These are phyloP conservation scores for Plasmodium vivax DNA, from an alignment of 169 alveolate species.

Conservation along the genomic window DNA sequence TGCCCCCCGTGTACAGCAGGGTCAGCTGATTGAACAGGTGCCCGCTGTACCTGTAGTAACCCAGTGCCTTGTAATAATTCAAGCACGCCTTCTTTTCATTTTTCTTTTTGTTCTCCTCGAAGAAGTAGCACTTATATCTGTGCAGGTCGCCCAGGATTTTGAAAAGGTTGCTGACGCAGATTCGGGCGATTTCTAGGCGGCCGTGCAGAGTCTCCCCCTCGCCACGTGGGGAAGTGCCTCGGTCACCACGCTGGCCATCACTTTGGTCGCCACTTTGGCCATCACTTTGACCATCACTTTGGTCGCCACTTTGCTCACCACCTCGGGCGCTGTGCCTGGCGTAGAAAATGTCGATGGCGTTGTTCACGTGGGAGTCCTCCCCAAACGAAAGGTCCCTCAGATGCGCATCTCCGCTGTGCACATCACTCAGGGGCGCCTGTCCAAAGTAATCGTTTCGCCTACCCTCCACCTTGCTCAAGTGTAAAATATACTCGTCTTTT, in stretches of 20 bases:
- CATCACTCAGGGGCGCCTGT: neutral
- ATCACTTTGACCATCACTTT: too few species aligned
- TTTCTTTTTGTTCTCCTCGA: conserved; percentile 7
- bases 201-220: neutral
- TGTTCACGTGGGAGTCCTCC: conserved; percentile 18
- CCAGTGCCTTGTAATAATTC: conserved; percentile 47
- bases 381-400: conserved; percentile 7
- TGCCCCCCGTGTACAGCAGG: conserved; percentile 9
- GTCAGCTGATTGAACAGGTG: conserved; percentile 49
- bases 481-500: conserved; percentile 14
- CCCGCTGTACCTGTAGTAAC: conserved; percentile 32
- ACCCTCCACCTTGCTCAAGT: neutral
- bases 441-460: neutral
- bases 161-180: conserved; percentile 26
- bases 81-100: conserved; percentile 41
- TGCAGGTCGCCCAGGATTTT: conserved; percentile 48
- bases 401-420: neutral
- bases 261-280: too few species aligned
- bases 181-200: conserved; percentile 21
- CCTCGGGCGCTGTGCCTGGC: neutral
- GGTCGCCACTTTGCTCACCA: neutral
- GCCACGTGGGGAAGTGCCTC: too few species aligned
- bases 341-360: conserved; percentile 31
- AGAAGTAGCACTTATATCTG: conserved; percentile 39
- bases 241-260: neutral